Evolutionary conservation across 169 alveolate species (phyloP).

Genomic region (Plasmodium inui): DNA sequence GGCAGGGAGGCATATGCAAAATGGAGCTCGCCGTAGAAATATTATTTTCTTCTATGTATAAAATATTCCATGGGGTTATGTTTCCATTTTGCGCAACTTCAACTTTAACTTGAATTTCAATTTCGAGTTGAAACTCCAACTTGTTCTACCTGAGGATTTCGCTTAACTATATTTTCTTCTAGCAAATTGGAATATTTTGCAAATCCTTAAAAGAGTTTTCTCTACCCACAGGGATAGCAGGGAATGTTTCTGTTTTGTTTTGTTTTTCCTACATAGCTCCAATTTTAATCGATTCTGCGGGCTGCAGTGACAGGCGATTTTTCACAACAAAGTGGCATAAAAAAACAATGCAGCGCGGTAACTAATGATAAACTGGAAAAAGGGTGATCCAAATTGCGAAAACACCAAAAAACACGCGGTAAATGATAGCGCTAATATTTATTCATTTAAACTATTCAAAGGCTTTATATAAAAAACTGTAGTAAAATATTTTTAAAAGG

Average conservation of each 20-base stretch:
- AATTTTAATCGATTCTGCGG: neutral
- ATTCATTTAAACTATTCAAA: neutral
- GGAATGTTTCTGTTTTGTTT: neutral
- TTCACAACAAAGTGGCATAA: neutral
- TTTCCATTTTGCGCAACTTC: neutral
- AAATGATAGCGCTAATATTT: neutral
- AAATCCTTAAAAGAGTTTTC: too few species aligned
- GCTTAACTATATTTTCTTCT: neutral
- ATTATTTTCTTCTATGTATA: neutral
- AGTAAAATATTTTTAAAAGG: neutral
- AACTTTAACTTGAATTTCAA: neutral
- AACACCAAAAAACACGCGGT: neutral
- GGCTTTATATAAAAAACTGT: neutral
- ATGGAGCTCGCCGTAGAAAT: neutral
- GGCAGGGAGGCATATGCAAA: neutral
- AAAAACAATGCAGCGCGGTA: neutral
- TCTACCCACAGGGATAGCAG: neutral
- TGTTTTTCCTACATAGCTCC: neutral
- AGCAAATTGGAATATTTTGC: neutral
- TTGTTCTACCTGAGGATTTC: neutral
- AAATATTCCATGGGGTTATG: neutral
- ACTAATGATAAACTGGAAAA: too few species aligned
- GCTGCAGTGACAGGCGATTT: neutral
- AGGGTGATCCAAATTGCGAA: neutral
- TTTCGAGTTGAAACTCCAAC: neutral